A percentile compares a stretch with the other conserved stretches of the same genome.
These are phyloP conservation scores for Alternaria ventricosa DNA, from an alignment of 2,329 filamentous ascomycete species.

Conservation along the genomic window DNA sequence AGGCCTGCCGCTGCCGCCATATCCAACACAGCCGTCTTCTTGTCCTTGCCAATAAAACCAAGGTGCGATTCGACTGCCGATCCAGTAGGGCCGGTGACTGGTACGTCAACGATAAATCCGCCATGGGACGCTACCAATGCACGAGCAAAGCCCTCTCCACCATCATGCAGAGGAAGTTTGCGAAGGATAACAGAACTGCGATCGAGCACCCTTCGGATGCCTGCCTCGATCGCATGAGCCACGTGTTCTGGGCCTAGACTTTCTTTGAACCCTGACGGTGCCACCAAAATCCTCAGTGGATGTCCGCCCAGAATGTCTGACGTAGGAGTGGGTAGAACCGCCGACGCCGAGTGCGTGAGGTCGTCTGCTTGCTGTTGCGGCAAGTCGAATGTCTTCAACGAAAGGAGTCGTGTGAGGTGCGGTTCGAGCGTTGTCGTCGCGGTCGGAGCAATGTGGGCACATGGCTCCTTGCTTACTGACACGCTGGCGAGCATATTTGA, in stretches of 20 bases:
- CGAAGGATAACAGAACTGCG: conserved; percentile 50
- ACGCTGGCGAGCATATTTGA: conserved; percentile 20
- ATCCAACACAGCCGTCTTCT: conserved; percentile 57
- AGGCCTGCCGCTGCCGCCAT: conserved; percentile 63
- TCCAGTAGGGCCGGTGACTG: conserved; percentile 56
- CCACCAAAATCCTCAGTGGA: conserved; percentile 53
- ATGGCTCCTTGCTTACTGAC: conserved; percentile 7
- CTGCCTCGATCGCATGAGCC: conserved; percentile 59
- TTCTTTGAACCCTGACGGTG: conserved; percentile 63
- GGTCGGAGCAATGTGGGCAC: conserved; percentile 1
- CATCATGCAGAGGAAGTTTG: conserved; percentile 61
- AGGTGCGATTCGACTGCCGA: conserved; percentile 54
- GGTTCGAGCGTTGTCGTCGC: conserved; percentile 10
- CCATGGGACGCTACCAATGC: conserved; percentile 55
- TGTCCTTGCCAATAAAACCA: conserved; percentile 51
- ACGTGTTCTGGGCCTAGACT: conserved; percentile 58
- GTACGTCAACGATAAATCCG: conserved; percentile 48
- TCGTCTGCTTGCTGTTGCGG: conserved; percentile 24
- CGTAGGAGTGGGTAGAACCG: conserved; percentile 24
- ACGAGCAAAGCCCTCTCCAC: conserved; percentile 60
- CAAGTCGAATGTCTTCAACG: conserved; percentile 31
- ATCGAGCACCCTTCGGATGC: conserved; percentile 53
- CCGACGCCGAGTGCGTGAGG: conserved; percentile 23
- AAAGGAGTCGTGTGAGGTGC: conserved; percentile 24
- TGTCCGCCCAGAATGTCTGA: conserved; percentile 28